These are phyloP conservation scores for Cyclospora cayetanensis DNA, from an alignment of 169 alveolate genomes.

Conservation along the genomic window DNA sequence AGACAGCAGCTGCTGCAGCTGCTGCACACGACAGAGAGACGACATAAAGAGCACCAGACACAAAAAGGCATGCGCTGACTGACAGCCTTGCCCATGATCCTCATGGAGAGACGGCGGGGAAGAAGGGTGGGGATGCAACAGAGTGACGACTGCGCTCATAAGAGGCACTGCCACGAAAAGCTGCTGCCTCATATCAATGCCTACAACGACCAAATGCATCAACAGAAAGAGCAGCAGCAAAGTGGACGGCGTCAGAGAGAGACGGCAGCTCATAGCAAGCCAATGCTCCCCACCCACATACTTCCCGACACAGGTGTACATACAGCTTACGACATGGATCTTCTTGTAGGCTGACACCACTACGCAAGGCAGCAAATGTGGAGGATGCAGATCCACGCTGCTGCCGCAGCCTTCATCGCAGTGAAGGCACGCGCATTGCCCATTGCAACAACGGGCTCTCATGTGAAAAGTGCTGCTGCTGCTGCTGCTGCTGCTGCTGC, in stretches of 20 bases:
- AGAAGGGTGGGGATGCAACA: no score
- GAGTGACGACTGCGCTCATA: no score
- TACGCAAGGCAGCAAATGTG: slow-evolving; percentile 38
- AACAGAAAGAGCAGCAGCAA: not conserved
- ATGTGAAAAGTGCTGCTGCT: not conserved
- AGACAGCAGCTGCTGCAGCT: not conserved
- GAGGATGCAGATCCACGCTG: not conserved
- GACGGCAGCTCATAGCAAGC: no score
- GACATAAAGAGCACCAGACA: not conserved
- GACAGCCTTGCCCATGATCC: not conserved
- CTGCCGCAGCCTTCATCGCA: slow-evolving; percentile 27
- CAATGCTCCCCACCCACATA: no score
- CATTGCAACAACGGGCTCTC: not conserved
- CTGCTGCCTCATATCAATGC: no score
- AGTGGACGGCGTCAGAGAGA: no score
- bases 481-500: not conserved
- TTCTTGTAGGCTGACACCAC: slow-evolving; percentile 6
- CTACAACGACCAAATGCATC: not conserved
- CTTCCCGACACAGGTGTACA: no score
- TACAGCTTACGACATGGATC: slow-evolving; percentile 4
- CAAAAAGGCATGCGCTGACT: not conserved
- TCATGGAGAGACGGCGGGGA: no score
- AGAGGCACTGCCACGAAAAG: no score
- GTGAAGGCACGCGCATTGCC: not conserved
- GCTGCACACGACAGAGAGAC: not conserved